Evolutionary conservation across 2,329 filamentous ascomycete genomes (phyloP).

Genomic region (Thielaviopsis punctulata): DNA sequence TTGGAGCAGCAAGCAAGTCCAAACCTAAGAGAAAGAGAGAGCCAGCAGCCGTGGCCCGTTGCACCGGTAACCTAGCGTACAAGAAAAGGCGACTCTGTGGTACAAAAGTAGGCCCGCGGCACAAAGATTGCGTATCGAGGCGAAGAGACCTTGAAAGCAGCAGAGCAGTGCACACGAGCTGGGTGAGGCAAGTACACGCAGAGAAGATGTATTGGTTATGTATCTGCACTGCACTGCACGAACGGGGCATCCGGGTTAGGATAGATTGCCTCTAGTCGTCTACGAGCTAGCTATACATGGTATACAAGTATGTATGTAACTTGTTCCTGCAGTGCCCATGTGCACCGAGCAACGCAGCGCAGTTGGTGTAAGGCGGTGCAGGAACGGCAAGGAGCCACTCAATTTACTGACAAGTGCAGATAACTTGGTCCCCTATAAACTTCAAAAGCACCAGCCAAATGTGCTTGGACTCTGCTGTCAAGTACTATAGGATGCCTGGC

Average conservation of each 20-base stretch:
- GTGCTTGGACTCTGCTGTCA: not conserved
- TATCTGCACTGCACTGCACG: not conserved
- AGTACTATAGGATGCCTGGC: not conserved
- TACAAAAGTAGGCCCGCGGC: not conserved
- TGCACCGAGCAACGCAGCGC: too few relatives aligned
- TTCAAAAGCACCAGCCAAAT: not conserved
- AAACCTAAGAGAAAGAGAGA: not conserved
- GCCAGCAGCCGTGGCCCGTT: not conserved
- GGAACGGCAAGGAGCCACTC: not conserved
- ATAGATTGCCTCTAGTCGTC: not conserved
- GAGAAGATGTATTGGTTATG: not conserved
- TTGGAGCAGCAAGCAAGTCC: not conserved
- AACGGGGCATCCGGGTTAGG: not conserved
- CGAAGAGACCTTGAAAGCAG: not conserved
- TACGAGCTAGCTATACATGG: not conserved
- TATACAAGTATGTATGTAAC: too few relatives aligned
- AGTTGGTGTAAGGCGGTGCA: not conserved
- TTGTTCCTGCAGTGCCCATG: not conserved
- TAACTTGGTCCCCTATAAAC: not conserved
- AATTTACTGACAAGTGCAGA: not conserved
- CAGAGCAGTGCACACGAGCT: not conserved
- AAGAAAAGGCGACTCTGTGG: not conserved
- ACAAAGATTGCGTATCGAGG: not conserved
- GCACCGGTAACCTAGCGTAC: not conserved
- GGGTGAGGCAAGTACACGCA: not conserved